Conservation (phyloP, 179 eudicot genomes). For the Beta lomatogona region DNA sequence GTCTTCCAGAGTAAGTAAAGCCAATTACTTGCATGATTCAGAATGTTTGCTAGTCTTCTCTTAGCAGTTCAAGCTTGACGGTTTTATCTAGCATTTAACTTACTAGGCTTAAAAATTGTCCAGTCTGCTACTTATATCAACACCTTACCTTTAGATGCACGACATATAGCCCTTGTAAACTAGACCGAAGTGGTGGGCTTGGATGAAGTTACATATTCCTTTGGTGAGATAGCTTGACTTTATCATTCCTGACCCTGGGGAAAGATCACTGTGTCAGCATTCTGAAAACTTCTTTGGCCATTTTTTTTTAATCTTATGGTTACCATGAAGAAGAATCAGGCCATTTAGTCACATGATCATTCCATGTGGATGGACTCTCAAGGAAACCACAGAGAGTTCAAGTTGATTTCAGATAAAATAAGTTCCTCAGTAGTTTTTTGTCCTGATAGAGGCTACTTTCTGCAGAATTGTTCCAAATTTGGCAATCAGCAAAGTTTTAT, state of each 20-base stretch:
- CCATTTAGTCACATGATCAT: not conserved
- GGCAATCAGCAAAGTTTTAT: conserved; percentile 90
- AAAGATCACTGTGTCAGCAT: not conserved
- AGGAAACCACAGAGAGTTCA: not conserved
- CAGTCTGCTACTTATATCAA: not conserved
- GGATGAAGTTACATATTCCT: not conserved
- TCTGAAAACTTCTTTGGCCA: not conserved
- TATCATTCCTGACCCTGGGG: too few relatives aligned
- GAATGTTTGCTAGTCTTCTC: not conserved
- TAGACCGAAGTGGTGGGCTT: not conserved
- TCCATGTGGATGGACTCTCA: not conserved
- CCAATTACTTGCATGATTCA: not conserved
- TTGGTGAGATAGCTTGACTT: conserved; percentile 8
- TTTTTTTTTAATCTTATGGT: not conserved
- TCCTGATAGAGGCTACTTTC: conserved; percentile 22
- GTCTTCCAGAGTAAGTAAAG: conserved; percentile 86
- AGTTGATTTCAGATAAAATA: not conserved
- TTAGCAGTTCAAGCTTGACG: conserved; percentile 1
- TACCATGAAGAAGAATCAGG: not conserved
- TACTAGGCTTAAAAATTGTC: not conserved
- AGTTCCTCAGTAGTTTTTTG: not conserved
- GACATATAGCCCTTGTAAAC: not conserved
- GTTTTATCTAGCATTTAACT: not conserved
- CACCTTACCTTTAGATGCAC: conserved; percentile 12
- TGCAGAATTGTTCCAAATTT: conserved; percentile 96